Evolutionary conservation across 1,284 basidiomycete species (phyloP), one percentile per base, ranked within the genome.

Genomic region (Coniophora puteana): DNA sequence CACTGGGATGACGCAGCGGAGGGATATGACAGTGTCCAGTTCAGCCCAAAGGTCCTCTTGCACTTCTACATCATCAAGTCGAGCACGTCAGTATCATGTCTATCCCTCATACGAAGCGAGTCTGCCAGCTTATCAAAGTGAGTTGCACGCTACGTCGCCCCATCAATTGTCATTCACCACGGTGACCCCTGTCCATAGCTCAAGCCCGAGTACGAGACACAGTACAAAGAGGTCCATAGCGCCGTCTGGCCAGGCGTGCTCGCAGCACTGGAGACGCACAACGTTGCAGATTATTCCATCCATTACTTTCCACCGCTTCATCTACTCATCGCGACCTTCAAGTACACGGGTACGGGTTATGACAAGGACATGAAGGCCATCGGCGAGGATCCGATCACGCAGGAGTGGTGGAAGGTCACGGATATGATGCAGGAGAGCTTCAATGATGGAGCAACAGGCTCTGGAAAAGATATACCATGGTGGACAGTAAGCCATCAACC

Each of bases 391-490:
- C 69, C 74, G 26, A 78, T 80, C 54, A 89, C 86, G 14, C 72
- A 74, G 54, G 58, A 71, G 42, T 91, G 88, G 88, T 90, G 88
- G 88, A 66, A 70, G 51, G 61, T 89, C 43, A 83, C 86, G 0
- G 88, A 89, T 57, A 67, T 60, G 4, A 86, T 89, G 85, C 88
- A 91, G 61, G 79, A 84, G 62, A 83, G 77, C 52, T 77, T 89
- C 31, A 70, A 82, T 8, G 68, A 75, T 2, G 84, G 76, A 14
- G 85, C 87, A 3, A 71, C 67, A 1, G 86, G 86, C 6, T 87
- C 83, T 47, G 83, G 76, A 8, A 65, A 66, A 16, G 72, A 71
- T 7, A 64, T 80, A 8, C 78, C 80, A 10, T 90, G 87, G 88
- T 90, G 87, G 88, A 68, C 69, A 52, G 72, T 74, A 24, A 61